Evolutionary conservation across 2,329 filamentous ascomycete species (phyloP).

Genomic region (Alternaria solani): DNA sequence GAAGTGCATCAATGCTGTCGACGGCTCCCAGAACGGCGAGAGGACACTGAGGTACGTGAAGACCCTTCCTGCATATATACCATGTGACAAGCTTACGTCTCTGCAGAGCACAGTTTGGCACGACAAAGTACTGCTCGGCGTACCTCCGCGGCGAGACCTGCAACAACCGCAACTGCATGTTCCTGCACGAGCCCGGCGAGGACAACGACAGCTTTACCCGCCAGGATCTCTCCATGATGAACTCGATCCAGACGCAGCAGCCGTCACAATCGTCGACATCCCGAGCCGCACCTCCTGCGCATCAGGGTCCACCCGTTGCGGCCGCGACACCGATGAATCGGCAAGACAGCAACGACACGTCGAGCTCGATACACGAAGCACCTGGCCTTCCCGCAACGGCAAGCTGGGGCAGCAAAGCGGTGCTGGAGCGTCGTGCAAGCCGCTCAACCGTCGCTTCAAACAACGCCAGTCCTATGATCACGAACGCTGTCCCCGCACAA

Average conservation of each 20-base stretch:
- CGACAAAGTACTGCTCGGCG: conserved; percentile 98
- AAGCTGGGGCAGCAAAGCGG: conserved; percentile 84
- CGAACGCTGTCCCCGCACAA: conserved; percentile 55
- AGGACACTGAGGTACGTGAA: conserved; percentile 74
- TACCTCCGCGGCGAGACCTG: conserved; percentile 95
- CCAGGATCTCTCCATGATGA: conserved; percentile 93
- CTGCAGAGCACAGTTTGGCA: conserved; percentile 75
- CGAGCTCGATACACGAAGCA: conserved; percentile 68
- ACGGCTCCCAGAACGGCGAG: conserved; percentile 91
- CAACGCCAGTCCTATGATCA: conserved; percentile 78
- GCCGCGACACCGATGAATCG: conserved; percentile 71
- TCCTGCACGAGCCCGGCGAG: conserved; percentile 96
- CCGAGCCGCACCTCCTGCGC: conserved; percentile 60
- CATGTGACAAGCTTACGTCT: conserved; percentile 27
- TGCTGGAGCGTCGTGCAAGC: conserved; percentile 74
- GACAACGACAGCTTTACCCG: conserved; percentile 96
- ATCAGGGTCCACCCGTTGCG: conserved; percentile 60
- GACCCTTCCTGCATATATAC: neutral
- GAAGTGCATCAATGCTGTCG: conserved; percentile 88
- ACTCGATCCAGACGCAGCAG: conserved; percentile 82
- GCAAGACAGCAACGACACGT: conserved; percentile 79
- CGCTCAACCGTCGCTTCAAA: conserved; percentile 82
- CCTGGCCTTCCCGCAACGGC: conserved; percentile 93
- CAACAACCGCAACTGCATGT: conserved; percentile 96
- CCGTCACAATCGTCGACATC: conserved; percentile 66